Evolutionary conservation across 768 basidiomycete species (phyloP).

Genomic region (Suillus lakei): DNA sequence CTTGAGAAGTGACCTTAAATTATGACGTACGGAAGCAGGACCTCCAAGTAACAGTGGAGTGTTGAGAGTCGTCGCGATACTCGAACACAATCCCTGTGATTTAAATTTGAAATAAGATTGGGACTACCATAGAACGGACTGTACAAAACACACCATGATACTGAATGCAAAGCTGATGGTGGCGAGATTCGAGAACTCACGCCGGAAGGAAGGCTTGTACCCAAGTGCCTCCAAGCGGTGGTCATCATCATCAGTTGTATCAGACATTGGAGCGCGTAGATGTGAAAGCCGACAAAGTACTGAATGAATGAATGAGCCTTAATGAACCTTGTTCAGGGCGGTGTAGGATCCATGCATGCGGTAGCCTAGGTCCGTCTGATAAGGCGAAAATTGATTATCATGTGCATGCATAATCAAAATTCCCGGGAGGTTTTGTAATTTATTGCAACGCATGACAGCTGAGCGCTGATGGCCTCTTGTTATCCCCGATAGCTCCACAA

Average conservation of each 20-base stretch:
- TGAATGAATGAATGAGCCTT: not conserved
- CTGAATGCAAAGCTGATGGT: constrained; percentile 79
- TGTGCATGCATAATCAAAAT: too few relatives aligned
- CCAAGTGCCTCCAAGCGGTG: constrained; percentile 67
- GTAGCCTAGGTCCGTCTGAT: not conserved
- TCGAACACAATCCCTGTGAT: constrained; percentile 68
- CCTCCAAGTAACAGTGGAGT: constrained; percentile 73
- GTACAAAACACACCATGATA: constrained; percentile 62
- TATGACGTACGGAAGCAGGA: constrained; percentile 59
- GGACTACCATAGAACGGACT: not conserved
- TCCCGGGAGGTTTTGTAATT: too few relatives aligned
- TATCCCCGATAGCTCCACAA: too few relatives aligned
- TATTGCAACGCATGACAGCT: too few relatives aligned
- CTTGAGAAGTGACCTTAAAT: too few relatives aligned
- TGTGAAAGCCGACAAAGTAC: not conserved
- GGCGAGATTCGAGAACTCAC: constrained; percentile 86
- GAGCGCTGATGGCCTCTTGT: too few relatives aligned
- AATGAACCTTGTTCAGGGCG: not conserved
- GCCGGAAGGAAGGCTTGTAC: constrained; percentile 79
- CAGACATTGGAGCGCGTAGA: constrained; percentile 9
- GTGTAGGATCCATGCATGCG: not conserved
- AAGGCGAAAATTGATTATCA: too few relatives aligned
- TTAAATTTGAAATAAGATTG: constrained; percentile 2
- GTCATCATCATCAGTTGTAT: constrained; percentile 51
- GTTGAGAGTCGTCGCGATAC: constrained; percentile 79